Evolutionary conservation across 2,329 filamentous ascomycete species (phyloP), one percentile per base, ranked within the genome.

Genomic region (Xylaria digitata): DNA sequence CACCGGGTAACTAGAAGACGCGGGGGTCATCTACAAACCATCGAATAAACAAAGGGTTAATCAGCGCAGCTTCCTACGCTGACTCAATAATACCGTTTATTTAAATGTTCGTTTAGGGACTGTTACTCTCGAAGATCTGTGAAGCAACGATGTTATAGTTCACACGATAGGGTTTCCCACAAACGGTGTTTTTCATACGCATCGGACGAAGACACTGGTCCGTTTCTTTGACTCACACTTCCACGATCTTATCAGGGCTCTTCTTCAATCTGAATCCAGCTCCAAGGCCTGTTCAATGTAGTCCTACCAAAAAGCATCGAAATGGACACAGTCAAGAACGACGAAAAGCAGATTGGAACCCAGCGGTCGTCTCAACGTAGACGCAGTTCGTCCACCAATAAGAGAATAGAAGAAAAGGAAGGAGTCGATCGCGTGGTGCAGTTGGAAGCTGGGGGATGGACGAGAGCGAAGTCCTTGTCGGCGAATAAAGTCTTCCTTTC

Each of bases 401-500:
- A 54, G 8, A 58, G 42, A 15, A 34, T 3, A 21, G n/a, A 55
- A 34, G 15, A 26, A 13, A 37, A 40, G 7, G 8, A 40, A 32
- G 56, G 21, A 7, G 6, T 9, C 6, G 34, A 50, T 5, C n/a
- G 21, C 1, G 9, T 65, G 6, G 30, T 37, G 13, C 4, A 17
- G 9, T 15, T 63, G 34, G 9, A 30, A 7, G 54, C 8, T 7
- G 8, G n/a, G 2, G 60, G 60, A 37, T 66, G 59, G 59, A 34
- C 8, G 13, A 49, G 26, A 3, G 34, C 26, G 7, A 30, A 59
- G 34, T 7, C 42, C 32, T 17, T 63, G 23, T 19, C 49, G 0
- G 59, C 60, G n/a, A 60, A 64, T 21, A 67, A 50, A 23, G 30
- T 60, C 32, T 64, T 64, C 37, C n/a, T 61, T 1, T 19, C 13